Evolutionary conservation across 2,329 filamentous ascomycete species (phyloP).

Genomic region (Colletotrichum tabaci): DNA sequence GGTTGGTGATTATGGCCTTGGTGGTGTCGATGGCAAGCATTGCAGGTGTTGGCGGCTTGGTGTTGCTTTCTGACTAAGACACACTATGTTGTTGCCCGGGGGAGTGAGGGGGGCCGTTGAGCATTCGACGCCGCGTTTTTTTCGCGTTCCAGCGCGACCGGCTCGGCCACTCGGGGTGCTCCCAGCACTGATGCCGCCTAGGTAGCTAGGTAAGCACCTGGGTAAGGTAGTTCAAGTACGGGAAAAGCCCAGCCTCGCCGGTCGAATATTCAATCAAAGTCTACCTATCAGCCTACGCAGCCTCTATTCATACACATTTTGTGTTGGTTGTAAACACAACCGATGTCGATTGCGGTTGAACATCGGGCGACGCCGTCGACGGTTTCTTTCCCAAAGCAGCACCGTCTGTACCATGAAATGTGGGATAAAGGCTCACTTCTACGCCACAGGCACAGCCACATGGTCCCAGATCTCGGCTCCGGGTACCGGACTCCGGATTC

Average conservation of each 20-base stretch:
- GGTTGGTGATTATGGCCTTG: constrained; percentile 41
- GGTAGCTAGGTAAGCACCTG: background rate
- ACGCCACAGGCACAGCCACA: background rate
- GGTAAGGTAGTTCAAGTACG: no score
- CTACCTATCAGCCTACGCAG: background rate
- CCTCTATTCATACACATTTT: background rate
- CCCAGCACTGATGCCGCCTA: constrained; percentile 28
- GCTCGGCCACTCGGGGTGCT: background rate
- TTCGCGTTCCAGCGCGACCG: constrained; percentile 22
- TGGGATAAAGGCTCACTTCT: background rate
- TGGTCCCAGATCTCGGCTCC: background rate
- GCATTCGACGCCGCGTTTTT: constrained; percentile 36
- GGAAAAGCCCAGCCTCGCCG: background rate
- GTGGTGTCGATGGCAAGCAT: constrained; percentile 29
- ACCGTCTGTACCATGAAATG: background rate
- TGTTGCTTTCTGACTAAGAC: constrained; percentile 40
- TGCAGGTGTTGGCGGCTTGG: constrained; percentile 30
- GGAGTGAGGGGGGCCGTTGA: constrained; percentile 16
- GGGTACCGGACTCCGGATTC: background rate
- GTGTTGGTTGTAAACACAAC: background rate
- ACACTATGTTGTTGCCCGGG: constrained; percentile 27
- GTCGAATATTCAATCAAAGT: background rate
- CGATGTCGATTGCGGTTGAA: background rate
- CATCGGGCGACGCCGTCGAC: background rate
- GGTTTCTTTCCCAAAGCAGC: background rate